A percentile compares a stretch with the other conserved stretches of the same genome.
Conservation (phyloP, 1,284 basidiomycete genomes). For the Rhizoctonia solani region DNA sequence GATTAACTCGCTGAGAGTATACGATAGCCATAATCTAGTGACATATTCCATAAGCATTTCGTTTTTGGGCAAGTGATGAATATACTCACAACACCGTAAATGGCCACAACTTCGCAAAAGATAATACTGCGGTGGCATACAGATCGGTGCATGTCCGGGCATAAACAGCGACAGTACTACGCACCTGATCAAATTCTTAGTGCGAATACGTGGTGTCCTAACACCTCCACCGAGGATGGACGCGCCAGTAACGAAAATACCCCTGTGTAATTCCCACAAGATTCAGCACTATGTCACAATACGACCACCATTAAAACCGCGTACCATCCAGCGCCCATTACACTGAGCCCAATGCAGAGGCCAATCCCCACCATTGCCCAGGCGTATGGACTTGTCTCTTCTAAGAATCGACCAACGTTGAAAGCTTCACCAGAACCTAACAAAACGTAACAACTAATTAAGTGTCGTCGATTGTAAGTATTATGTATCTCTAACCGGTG, state of each 20-base stretch:
- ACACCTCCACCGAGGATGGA: slow-evolving; percentile 97
- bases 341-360: slow-evolving; percentile 91
- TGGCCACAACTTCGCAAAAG: slow-evolving; percentile 98
- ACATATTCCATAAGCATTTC: neutral
- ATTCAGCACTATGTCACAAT: slow-evolving; percentile 38
- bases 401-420: slow-evolving; percentile 90
- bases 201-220: slow-evolving; percentile 89
- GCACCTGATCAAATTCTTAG: slow-evolving; percentile 97
- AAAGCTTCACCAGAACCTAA: slow-evolving; percentile 87
- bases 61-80: neutral
- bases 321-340: slow-evolving; percentile 94
- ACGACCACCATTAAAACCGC: slow-evolving; percentile 41
- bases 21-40: slow-evolving; percentile 89
- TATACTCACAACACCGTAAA: slow-evolving; percentile 84
- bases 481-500: slow-evolving; percentile 59
- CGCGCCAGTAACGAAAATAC: slow-evolving; percentile 94
- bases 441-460: slow-evolving; percentile 30
- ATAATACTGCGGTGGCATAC: slow-evolving; percentile 71
- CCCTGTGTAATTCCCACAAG: slow-evolving; percentile 59
- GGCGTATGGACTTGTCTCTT: slow-evolving; percentile 90
- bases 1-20: slow-evolving; percentile 77
- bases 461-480: neutral
- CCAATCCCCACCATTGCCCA: slow-evolving; percentile 93
- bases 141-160: neutral
- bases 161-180: slow-evolving; percentile 39